Conservation (phyloP, 192 early-diverging fungal genomes). For the Glomus cerebriforme region DNA sequence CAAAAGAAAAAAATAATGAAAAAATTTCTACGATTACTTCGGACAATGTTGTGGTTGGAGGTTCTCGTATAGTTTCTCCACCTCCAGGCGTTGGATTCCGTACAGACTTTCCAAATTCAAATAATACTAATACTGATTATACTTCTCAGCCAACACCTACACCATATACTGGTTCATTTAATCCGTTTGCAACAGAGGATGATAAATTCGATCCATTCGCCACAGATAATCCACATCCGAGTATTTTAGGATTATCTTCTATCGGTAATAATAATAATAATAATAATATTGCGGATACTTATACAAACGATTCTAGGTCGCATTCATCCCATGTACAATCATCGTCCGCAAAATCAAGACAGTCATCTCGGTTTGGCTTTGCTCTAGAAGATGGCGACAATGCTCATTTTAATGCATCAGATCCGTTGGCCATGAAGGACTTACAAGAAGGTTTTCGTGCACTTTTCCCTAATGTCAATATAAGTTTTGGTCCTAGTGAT, state of each 20-base stretch:
- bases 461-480: slow-evolving; percentile 62
- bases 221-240: slow-evolving; percentile 26
- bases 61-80: slow-evolving; percentile 19
- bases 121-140: slow-evolving; percentile 33
- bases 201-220: slow-evolving; percentile 41
- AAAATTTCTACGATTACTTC: background rate
- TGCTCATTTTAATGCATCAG: slow-evolving; percentile 27
- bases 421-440: slow-evolving; percentile 43
- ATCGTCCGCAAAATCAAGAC: slow-evolving; percentile 37
- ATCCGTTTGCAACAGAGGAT: slow-evolving; percentile 48
- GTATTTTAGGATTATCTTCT: slow-evolving; percentile 19
- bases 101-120: slow-evolving; percentile 18
- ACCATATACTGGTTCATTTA: slow-evolving; percentile 50
- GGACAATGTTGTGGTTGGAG: background rate
- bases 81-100: slow-evolving; percentile 29
- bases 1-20: slow-evolving; percentile 7
- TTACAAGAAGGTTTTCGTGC: slow-evolving; percentile 59
- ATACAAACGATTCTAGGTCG: slow-evolving; percentile 20
- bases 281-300: slow-evolving; percentile 20
- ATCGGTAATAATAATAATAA: background rate
- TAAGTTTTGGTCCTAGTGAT: slow-evolving; percentile 52
- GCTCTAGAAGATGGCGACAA: slow-evolving; percentile 39
- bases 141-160: slow-evolving; percentile 35
- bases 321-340: background rate
- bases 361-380: slow-evolving; percentile 50